A percentile compares a stretch with the other conserved stretches of the same genome.
phyloP scores from a whole-genome alignment of 2,329 filamentous ascomycete genomes.

The Stromatinia cepivora region DNA sequence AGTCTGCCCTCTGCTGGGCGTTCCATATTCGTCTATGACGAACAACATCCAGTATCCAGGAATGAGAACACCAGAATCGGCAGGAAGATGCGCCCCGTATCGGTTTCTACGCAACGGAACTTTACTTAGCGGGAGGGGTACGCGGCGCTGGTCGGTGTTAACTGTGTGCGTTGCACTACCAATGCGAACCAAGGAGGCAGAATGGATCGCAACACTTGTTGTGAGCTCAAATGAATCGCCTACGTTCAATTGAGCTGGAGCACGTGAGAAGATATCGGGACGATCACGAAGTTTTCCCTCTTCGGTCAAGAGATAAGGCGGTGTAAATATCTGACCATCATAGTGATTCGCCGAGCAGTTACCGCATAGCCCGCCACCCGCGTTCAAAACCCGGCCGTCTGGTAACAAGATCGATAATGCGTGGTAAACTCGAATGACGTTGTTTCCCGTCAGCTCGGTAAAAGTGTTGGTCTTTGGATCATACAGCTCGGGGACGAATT shows the following conservation, averaged over 20 bases:
- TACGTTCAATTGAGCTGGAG: background rate
- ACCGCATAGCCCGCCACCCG: slow-evolving; percentile 7
- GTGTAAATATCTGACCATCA: slow-evolving; percentile 12
- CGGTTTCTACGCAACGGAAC: rapidly evolving
- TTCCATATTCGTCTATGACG: slow-evolving; percentile 13
- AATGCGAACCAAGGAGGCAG: slow-evolving; percentile 1
- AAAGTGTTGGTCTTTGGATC: slow-evolving; percentile 2
- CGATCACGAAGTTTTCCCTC: background rate
- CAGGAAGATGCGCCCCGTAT: background rate
- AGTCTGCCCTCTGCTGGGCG: background rate
- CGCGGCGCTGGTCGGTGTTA: slow-evolving; percentile 9
- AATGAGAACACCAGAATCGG: background rate
- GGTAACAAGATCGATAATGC: slow-evolving; percentile 8
- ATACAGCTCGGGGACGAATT: slow-evolving; percentile 1
- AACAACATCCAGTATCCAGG: slow-evolving; percentile 18
- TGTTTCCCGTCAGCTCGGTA: background rate
- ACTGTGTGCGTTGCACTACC: slow-evolving; percentile 15
- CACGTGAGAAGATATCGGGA: background rate
- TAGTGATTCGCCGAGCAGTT: slow-evolving; percentile 13
- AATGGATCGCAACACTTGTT: background rate
- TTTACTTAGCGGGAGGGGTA: background rate
- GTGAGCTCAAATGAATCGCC: background rate
- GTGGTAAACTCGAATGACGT: slow-evolving; percentile 13
- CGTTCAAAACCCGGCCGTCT: slow-evolving; percentile 6
- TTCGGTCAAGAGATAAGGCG: slow-evolving; percentile 7